Evolutionary conservation across 768 basidiomycete species (phyloP), one percentile per base, ranked within the genome.

Genomic region (Nidula microcarpa): DNA sequence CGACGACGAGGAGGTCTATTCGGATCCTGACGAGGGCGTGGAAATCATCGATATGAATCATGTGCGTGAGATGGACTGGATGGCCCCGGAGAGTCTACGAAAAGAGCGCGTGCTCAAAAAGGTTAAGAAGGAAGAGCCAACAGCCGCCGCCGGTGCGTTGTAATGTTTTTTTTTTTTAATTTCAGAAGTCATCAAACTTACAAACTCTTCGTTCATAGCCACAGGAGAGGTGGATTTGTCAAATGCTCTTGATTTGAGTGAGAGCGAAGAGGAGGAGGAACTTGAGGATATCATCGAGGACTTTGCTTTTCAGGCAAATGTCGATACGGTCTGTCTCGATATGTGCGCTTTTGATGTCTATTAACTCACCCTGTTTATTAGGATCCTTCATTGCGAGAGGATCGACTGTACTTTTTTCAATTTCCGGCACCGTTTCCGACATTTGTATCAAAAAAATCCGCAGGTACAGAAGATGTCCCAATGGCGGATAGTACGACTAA

Each of bases 41-140:
- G 89, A 92, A 69, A 91, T 93, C 50, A 74, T 94, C 39, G 91
- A 94, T 61, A 87, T 94, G 81, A 84, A 86, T 33, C 77, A 86
- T 53, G 83, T 94, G 33, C 71, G 78, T 49, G 74, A 84, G 55
- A 82, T 94, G 83, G 91, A 94, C 65, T 91, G 86, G 84, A 91
- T 91, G 86, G 91, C 91, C 6, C 91, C 91, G 0, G 89, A 92
- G 63, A 84, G 78, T 55, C 62, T 92, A 51, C 74, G 71, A 51
- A 84, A 73, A 57, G 81, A 84, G 51, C 74, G 65, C 14, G 60
- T 60, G 43, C 50, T 51, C 13, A 72, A 69, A 55, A 70, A 73
- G 50, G 64, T 71, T 9, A 82, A 83, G 65, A 75, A 74, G 60
- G 23, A 23, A 23, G 76, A 77, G 44, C 47, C 49, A 6, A 58